These are phyloP conservation scores for Solanum pimpinellifolium DNA, from an alignment of 257 asterid genomes.

Conservation along the genomic window DNA sequence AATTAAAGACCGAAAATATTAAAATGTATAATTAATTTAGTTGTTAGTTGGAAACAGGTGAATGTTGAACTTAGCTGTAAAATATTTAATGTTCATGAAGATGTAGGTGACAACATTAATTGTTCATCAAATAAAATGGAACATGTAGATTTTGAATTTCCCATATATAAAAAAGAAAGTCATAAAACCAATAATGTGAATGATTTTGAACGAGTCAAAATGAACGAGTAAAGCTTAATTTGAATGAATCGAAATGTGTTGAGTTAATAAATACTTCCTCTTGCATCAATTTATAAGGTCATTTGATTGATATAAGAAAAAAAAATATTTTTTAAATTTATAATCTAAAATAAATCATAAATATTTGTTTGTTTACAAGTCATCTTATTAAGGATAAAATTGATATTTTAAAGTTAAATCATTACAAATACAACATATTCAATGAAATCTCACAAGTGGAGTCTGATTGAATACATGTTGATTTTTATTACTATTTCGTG, in stretches of 20 bases:
- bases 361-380: neutral
- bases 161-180: too few relatives aligned
- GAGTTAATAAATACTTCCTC: neutral
- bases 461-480: neutral
- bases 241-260: neutral
- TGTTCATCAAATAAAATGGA: neutral
- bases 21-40: neutral
- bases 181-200: neutral
- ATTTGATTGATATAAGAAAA: neutral
- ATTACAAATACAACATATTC: too few relatives aligned
- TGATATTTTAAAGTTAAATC: neutral
- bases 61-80: neutral
- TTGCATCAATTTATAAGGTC: neutral
- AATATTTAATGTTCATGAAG: neutral
- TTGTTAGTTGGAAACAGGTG: neutral
- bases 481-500: neutral
- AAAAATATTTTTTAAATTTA: too few relatives aligned
- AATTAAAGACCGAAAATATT: neutral
- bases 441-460: too few relatives aligned
- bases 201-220: neutral
- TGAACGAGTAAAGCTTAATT: neutral
- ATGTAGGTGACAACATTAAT: neutral
- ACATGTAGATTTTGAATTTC: neutral
- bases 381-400: too few relatives aligned
- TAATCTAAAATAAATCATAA: too few relatives aligned